Evolutionary conservation across 345 rosid genomes (phyloP).

Genomic region (Physaria fendleri): DNA sequence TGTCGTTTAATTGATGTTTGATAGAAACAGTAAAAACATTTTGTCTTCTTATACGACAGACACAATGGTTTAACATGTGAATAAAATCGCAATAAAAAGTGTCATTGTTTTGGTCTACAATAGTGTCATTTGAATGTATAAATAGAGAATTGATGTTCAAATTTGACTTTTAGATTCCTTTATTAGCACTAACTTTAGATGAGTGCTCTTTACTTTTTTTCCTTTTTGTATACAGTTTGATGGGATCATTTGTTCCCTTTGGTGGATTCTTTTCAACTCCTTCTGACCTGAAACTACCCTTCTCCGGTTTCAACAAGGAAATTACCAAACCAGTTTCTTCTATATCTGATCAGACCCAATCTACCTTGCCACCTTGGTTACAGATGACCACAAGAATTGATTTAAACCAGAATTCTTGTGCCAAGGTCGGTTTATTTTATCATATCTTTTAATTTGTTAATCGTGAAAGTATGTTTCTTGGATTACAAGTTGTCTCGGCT

Average conservation of each 20-base stretch:
- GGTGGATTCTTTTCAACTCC: constrained; percentile 78
- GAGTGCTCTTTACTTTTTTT: background rate
- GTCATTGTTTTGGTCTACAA: background rate
- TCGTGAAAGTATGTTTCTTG: constrained; percentile 10
- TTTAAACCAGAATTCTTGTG: constrained; percentile 29
- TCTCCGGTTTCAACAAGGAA: constrained; percentile 26
- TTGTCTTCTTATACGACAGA: background rate
- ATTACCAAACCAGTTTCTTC: constrained; percentile 32
- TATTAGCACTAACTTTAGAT: constrained; percentile 4
- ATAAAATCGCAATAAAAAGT: background rate
- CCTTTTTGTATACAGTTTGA: constrained; percentile 45
- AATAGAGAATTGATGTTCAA: background rate
- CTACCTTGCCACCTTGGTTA: constrained; percentile 65
- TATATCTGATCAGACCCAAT: constrained; percentile 53
- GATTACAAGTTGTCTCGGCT: background rate
- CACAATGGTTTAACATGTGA: background rate
- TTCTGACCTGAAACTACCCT: constrained; percentile 42
- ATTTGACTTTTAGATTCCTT: background rate
- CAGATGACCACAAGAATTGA: constrained; percentile 46
- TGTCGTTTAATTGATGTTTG: background rate
- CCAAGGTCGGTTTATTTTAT: constrained; percentile 40
- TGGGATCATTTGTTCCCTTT: constrained; percentile 93
- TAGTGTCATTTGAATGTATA: background rate
- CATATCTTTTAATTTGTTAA: background rate
- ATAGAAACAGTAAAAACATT: background rate